Evolutionary conservation across 257 asterid genomes (phyloP).

Genomic region (Handroanthus guayacan): DNA sequence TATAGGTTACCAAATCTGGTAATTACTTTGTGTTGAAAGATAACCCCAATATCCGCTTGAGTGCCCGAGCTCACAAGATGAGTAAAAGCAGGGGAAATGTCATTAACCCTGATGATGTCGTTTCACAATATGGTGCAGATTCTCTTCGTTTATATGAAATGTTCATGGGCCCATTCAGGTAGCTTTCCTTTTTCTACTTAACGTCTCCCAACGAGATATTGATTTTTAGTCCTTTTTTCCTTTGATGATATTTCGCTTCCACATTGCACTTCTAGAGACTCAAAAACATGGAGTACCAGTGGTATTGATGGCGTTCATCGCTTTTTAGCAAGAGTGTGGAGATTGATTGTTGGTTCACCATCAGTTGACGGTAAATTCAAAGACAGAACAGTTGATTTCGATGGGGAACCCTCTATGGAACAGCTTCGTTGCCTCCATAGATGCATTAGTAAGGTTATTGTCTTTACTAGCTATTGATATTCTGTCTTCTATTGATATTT

Average conservation of each 20-base stretch:
- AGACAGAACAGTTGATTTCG: constrained; percentile 64
- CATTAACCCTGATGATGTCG: constrained; percentile 95
- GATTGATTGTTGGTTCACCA: constrained; percentile 87
- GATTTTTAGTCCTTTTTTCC: background rate
- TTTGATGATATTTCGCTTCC: constrained; percentile 13
- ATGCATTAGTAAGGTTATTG: constrained; percentile 79
- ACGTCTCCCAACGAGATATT: constrained; percentile 18
- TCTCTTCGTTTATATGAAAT: constrained; percentile 97
- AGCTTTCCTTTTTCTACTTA: constrained; percentile 28
- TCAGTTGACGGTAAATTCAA: constrained; percentile 68
- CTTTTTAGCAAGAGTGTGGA: constrained; percentile 91
- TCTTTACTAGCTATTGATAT: constrained; percentile 12
- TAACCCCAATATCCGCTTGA: constrained; percentile 67
- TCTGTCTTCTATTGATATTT: constrained; percentile 1
- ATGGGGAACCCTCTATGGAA: constrained; percentile 76
- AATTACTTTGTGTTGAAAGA: constrained; percentile 87
- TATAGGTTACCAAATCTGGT: constrained; percentile 80
- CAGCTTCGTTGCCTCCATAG: constrained; percentile 84
- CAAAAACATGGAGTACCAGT: constrained; percentile 96
- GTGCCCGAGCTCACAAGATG: constrained; percentile 94
- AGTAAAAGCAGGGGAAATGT: constrained; percentile 99
- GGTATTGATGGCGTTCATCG: constrained; percentile 99
- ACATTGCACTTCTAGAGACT: constrained; percentile 64
- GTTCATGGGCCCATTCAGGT: constrained; percentile 99
- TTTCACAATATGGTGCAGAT: constrained; percentile 92